Conservation (phyloP, 1,284 basidiomycete species). For the Boletellus sp. region DNA sequence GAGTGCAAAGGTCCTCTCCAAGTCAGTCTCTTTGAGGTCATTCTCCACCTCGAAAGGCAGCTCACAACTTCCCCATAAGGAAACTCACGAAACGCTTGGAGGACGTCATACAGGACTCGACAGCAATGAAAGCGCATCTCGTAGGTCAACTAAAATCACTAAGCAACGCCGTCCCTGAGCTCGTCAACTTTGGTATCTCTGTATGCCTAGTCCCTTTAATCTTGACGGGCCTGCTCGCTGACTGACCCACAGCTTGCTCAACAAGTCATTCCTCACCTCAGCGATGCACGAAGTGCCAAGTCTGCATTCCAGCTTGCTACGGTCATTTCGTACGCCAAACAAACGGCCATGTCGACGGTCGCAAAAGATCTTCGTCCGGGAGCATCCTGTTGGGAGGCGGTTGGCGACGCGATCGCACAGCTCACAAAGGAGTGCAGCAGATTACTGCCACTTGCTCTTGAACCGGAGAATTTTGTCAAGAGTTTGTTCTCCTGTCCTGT, state of each 20-base stretch:
- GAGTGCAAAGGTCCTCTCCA: conserved; percentile 75
- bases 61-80: conserved; percentile 39
- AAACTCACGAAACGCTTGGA: conserved; percentile 84
- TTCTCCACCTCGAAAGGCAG: background rate
- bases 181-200: conserved; percentile 86
- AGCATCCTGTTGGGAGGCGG: conserved; percentile 71
- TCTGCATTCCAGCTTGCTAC: conserved; percentile 70
- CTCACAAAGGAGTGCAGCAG: conserved; percentile 69
- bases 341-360: conserved; percentile 68
- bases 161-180: conserved; percentile 69
- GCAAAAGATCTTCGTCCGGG: conserved; percentile 65
- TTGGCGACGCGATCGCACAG: conserved; percentile 65
- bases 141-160: conserved; percentile 70
- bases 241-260: conserved; percentile 66
- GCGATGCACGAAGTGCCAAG: conserved; percentile 73
- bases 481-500: conserved; percentile 45
- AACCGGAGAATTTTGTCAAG: conserved; percentile 74
- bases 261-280: conserved; percentile 76
- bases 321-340: conserved; percentile 68
- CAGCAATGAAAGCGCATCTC: conserved; percentile 68
- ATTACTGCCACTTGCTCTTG: conserved; percentile 68
- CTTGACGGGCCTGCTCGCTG: background rate
- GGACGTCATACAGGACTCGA: conserved; percentile 68
- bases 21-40: conserved; percentile 43
- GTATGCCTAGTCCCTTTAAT: conserved; percentile 40